Conservation (phyloP, 2,329 filamentous ascomycete species). For the Cordyceps javanica region DNA sequence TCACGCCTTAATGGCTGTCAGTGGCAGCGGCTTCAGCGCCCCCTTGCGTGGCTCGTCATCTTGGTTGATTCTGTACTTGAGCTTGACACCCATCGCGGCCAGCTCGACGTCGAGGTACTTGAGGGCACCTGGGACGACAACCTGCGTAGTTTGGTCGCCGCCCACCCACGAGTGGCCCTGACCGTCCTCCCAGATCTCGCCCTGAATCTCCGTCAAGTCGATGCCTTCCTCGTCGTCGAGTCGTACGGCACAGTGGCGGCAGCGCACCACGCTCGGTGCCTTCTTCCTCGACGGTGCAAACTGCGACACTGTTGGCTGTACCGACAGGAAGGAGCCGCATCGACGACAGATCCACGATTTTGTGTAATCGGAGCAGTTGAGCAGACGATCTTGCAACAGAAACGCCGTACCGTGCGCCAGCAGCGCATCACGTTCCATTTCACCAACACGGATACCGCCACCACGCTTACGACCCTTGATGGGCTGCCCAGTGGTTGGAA, state of each 20-base stretch:
- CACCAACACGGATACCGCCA: conserved; percentile 96
- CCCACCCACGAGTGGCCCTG: conserved; percentile 78
- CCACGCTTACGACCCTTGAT: conserved; percentile 96
- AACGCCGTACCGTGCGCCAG: conserved; percentile 94
- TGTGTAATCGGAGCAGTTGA: conserved; percentile 95
- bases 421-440: conserved; percentile 96
- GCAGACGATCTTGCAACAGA: conserved; percentile 85
- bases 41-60: conserved; percentile 60
- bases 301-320: conserved; percentile 69
- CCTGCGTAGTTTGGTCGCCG: conserved; percentile 82
- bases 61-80: conserved; percentile 68
- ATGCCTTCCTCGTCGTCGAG: conserved; percentile 53
- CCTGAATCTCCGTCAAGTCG: conserved; percentile 50
- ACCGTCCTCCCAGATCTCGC: conserved; percentile 89
- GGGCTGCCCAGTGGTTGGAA: conserved; percentile 84
- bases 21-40: conserved; percentile 36
- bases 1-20: conserved; percentile 13
- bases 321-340: conserved; percentile 87
- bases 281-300: conserved; percentile 57
- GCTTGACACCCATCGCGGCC: conserved; percentile 90
- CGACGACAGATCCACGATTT: conserved; percentile 82
- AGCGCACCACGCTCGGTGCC: conserved; percentile 65
- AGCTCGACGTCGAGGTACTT: conserved; percentile 93
- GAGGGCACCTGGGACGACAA: conserved; percentile 87
- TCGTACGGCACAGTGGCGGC: conserved; percentile 66